Conservation (phyloP, 2,329 filamentous ascomycete genomes). For the Aspergillus thermomutatus region DNA sequence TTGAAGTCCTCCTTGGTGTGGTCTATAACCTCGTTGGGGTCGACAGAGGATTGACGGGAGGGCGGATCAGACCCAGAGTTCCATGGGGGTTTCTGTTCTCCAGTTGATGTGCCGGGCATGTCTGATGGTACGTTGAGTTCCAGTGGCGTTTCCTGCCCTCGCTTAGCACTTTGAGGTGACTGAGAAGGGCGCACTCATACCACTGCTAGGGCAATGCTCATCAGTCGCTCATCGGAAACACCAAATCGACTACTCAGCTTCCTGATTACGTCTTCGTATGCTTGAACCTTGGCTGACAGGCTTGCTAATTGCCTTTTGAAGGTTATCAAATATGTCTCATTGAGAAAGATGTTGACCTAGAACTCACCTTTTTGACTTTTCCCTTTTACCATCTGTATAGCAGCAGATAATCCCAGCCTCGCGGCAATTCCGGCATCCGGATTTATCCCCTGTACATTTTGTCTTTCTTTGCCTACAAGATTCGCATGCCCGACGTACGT, state of each 20-base stretch:
- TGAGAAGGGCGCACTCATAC: slow-evolving; percentile 19
- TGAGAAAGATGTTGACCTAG: not conserved
- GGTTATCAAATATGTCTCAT: not conserved
- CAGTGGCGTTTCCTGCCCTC: slow-evolving; percentile 20
- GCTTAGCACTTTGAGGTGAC: slow-evolving; percentile 14
- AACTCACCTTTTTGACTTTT: slow-evolving; percentile 42
- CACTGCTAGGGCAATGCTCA: slow-evolving; percentile 30
- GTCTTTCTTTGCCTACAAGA: slow-evolving; percentile 46
- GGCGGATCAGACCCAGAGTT: slow-evolving; percentile 19
- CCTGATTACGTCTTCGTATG: slow-evolving; percentile 39
- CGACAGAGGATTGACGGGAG: slow-evolving; percentile 22
- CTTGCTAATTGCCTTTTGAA: slow-evolving; percentile 37
- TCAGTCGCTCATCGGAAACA: slow-evolving; percentile 34
- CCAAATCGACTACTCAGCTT: slow-evolving; percentile 35
- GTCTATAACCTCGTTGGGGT: slow-evolving; percentile 39
- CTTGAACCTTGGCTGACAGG: slow-evolving; percentile 40
- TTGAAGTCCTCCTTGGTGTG: slow-evolving; percentile 44
- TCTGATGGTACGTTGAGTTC: slow-evolving; percentile 22
- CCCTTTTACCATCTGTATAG: slow-evolving; percentile 46
- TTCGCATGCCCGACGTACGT: slow-evolving; percentile 42
- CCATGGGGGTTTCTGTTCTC: slow-evolving; percentile 18
- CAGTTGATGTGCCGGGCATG: slow-evolving; percentile 5
- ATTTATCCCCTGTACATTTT: slow-evolving; percentile 45
- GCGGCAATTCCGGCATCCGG: slow-evolving; percentile 42
- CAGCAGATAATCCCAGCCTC: slow-evolving; percentile 43